phyloP scores from a whole-genome alignment of 192 early-diverging fungal genomes.

The Phlyctochytrium planicorne region DNA sequence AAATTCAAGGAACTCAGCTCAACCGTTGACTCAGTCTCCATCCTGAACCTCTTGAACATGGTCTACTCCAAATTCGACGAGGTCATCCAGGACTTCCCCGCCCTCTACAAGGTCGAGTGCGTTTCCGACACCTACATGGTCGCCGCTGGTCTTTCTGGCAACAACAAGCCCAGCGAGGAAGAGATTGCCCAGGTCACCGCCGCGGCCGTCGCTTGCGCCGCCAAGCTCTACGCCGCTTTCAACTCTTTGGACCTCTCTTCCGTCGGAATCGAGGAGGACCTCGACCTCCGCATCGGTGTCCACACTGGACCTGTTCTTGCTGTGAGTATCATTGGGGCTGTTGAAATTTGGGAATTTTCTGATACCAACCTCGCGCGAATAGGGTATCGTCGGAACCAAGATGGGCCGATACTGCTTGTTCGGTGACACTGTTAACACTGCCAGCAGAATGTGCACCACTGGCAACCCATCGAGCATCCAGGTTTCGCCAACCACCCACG shows the following conservation, averaged over 20 bases:
- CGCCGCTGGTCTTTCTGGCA: conserved; percentile 16
- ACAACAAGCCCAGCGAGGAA: not conserved
- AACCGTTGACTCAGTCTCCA: conserved; percentile 8
- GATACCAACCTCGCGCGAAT: no score
- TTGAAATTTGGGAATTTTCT: no score
- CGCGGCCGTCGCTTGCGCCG: conserved; percentile 9
- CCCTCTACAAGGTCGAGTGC: conserved; percentile 26
- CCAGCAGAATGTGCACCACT: conserved; percentile 37
- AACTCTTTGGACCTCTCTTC: conserved; percentile 11
- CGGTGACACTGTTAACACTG: conserved; percentile 41
- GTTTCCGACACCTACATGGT: conserved; percentile 30
- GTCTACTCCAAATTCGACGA: conserved; percentile 22
- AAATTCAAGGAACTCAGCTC: conserved; percentile 12
- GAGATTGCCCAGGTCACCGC: conserved; percentile 16
- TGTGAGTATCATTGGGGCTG: no score
- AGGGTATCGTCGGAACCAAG: conserved; percentile 42
- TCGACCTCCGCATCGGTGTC: conserved; percentile 34
- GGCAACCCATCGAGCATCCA: conserved; percentile 31
- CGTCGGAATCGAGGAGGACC: conserved; percentile 13
- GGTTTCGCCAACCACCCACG: conserved; percentile 25
- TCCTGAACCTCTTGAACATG: conserved; percentile 21
- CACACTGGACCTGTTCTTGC: conserved; percentile 33
- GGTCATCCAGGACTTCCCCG: conserved; percentile 12
- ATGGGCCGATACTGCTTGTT: conserved; percentile 45
- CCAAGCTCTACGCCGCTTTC: conserved; percentile 12